Percentiles rank a stretch among this genome's conserved stretches.
phyloP scores from a whole-genome alignment of 108 stramenopile species.

The Fistulifera pelliculosa region DNA sequence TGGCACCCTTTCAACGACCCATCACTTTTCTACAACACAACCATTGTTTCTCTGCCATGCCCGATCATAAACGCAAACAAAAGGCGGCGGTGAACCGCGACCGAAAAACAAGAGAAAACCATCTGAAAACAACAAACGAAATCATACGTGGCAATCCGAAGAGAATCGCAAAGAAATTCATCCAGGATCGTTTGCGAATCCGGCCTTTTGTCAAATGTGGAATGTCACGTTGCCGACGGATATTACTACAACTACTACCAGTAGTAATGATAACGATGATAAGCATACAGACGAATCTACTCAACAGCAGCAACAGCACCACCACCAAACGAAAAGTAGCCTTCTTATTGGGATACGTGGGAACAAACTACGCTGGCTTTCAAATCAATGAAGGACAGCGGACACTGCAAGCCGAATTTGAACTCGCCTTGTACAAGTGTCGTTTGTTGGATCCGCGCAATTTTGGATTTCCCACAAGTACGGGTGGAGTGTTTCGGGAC shows the following conservation, averaged over 20 bases:
- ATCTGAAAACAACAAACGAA: neutral
- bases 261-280: neutral
- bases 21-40: too few relatives aligned
- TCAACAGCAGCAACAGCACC: constrained; percentile 13
- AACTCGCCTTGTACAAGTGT: constrained; percentile 71
- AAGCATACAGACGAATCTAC: constrained; percentile 5
- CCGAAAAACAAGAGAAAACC: constrained; percentile 4
- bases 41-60: too few relatives aligned
- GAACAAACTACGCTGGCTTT: constrained; percentile 65
- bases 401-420: constrained; percentile 89
- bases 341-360: constrained; percentile 47
- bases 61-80: too few relatives aligned
- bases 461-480: constrained; percentile 88
- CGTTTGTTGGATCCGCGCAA: constrained; percentile 60
- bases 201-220: constrained; percentile 38
- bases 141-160: constrained; percentile 5
- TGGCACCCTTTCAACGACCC: too few relatives aligned
- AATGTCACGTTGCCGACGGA: constrained; percentile 14
- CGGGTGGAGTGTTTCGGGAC: constrained; percentile 87
- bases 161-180: constrained; percentile 19
- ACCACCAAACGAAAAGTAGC: constrained; percentile 46
- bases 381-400: constrained; percentile 76
- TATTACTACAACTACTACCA: neutral
- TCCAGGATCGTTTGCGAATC: constrained; percentile 63
- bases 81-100: neutral